Evolutionary conservation across 257 asterid species (phyloP).

Genomic region (Solanum pinnatisectum): DNA sequence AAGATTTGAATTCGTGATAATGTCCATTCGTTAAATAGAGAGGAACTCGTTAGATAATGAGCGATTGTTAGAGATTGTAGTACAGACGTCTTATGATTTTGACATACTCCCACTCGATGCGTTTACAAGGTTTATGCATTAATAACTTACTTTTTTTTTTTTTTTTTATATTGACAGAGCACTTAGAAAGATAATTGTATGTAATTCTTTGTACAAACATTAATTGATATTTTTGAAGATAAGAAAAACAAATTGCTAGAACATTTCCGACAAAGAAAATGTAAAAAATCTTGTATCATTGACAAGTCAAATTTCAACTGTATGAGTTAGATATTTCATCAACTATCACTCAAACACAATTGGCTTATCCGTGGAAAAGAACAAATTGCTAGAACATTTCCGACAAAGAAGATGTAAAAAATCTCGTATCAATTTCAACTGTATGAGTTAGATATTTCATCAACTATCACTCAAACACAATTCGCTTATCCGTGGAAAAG

Average conservation of each 20-base stretch:
- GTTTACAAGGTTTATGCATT: not conserved
- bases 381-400: not conserved
- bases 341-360: not conserved
- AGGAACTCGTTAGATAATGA: not conserved
- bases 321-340: not conserved
- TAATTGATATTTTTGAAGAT: not conserved
- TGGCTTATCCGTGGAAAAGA: too few relatives aligned
- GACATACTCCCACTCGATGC: not conserved
- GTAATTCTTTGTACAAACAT: not conserved
- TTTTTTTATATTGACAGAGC: not conserved
- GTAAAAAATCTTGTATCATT: too few relatives aligned
- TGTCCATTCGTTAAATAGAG: not conserved
- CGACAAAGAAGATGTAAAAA: not conserved
- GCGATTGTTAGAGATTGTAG: not conserved
- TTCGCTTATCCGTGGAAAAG: not conserved
- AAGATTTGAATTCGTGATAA: not conserved
- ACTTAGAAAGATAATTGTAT: not conserved
- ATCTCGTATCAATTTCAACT: too few relatives aligned
- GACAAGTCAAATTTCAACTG: too few relatives aligned
- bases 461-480: not conserved
- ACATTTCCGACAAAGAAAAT: not conserved
- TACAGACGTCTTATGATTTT: not conserved
- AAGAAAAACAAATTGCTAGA: not conserved
- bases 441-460: not conserved
- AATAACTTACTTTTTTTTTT: not conserved